Conservation (phyloP, 2,329 filamentous ascomycete species). For the Neoarthrinium moseri region DNA sequence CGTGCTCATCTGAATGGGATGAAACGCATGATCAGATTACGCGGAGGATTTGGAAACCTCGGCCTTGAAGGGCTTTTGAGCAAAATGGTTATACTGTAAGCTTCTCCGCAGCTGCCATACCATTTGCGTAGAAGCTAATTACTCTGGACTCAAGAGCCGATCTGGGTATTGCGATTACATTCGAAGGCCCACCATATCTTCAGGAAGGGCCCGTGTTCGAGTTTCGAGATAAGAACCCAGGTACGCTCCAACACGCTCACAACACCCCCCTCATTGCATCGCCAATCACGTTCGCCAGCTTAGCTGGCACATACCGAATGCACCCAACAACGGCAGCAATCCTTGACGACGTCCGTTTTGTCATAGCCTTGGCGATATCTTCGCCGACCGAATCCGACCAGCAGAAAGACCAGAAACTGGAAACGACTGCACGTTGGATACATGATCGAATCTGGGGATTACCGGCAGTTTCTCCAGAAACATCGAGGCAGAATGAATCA, state of each 20-base stretch:
- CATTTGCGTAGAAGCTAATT: neutral
- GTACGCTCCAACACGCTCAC: slow-evolving; percentile 41
- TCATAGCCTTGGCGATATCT: slow-evolving; percentile 41
- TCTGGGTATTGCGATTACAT: slow-evolving; percentile 45
- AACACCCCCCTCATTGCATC: slow-evolving; percentile 47
- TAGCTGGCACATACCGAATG: slow-evolving; percentile 39
- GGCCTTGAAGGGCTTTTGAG: slow-evolving; percentile 9
- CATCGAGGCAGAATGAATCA: neutral
- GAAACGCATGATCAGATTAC: slow-evolving; percentile 6
- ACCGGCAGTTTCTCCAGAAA: slow-evolving; percentile 13
- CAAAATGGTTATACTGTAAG: slow-evolving; percentile 10
- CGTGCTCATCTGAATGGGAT: slow-evolving; percentile 8
- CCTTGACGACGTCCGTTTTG: slow-evolving; percentile 49
- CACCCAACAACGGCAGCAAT: slow-evolving; percentile 46
- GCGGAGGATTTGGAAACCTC: slow-evolving; percentile 9
- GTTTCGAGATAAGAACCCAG: slow-evolving; percentile 34
- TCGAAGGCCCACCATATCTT: slow-evolving; percentile 42
- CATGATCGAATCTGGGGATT: slow-evolving; percentile 34
- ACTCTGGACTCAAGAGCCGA: slow-evolving; percentile 38
- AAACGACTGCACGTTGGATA: slow-evolving; percentile 37
- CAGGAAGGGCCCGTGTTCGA: slow-evolving; percentile 39
- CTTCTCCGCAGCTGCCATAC: neutral
- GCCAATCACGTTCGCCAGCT: slow-evolving; percentile 41
- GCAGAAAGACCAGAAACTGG: slow-evolving; percentile 37
- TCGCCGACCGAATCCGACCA: slow-evolving; percentile 33